Percentiles rank a stretch among this genome's conserved stretches.
Conservation (phyloP, 345 rosid species). For the Zanthoxylum bungeanum region DNA sequence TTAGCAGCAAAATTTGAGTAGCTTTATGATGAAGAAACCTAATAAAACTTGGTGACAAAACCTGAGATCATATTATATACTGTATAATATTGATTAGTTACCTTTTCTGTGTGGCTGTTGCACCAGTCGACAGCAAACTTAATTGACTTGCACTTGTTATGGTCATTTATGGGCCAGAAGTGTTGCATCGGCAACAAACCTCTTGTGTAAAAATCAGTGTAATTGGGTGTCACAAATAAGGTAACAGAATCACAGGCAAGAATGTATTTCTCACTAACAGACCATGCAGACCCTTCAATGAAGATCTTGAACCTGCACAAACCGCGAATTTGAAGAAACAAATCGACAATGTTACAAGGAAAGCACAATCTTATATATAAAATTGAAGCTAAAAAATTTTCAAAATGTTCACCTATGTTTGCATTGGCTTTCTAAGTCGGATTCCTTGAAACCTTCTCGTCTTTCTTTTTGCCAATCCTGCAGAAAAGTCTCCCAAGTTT, state of each 20-base stretch:
- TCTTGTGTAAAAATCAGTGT: conserved; percentile 69
- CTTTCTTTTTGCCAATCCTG: conserved; percentile 80
- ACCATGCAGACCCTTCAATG: conserved; percentile 89
- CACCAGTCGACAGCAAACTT: conserved; percentile 82
- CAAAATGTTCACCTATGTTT: conserved; percentile 46
- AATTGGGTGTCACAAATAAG: conserved; percentile 55
- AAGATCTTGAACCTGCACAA: conserved; percentile 68
- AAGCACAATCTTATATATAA: too few species aligned
- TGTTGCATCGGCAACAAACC: conserved; percentile 62
- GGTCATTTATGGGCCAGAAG: conserved; percentile 67
- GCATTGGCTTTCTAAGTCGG: conserved; percentile 80
- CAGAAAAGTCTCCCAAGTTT: conserved; percentile 2
- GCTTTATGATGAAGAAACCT: not conserved
- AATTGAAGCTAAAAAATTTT: not conserved
- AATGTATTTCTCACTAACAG: conserved; percentile 83
- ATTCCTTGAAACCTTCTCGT: conserved; percentile 66
- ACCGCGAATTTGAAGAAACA: not conserved
- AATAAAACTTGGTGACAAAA: too few species aligned
- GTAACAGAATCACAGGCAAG: conserved; percentile 77
- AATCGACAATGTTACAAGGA: not conserved
- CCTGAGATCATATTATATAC: too few species aligned
- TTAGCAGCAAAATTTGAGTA: too few species aligned
- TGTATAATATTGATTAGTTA: too few species aligned
- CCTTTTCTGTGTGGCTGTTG: conserved; percentile 57
- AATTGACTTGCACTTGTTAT: conserved; percentile 68